Base-by-base conservation (phyloP, 257 asterid genomes). In the Ballota nigra region DNA sequence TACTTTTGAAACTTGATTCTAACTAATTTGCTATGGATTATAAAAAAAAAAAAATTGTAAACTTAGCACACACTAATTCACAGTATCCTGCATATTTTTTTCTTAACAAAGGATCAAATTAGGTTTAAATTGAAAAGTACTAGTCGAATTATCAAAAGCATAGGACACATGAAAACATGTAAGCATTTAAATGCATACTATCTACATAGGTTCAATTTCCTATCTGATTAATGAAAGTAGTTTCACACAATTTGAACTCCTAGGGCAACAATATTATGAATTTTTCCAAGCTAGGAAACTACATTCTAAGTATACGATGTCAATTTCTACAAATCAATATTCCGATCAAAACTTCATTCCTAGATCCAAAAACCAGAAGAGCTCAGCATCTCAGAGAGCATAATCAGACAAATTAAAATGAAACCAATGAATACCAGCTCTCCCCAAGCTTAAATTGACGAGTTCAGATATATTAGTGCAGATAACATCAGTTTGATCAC, bases 401-500 rank as follows among this genome's bases (percentile, higher is more conserved):
- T 0, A 49, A 43, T 15, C 29, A 70, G 66, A 33, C 20, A 62
- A 47, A 5, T 45, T 22, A 64, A 63, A 28, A 5, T 3, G 2
- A 29, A 51, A 9, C 29, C 63, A 49, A 11, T 5, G 3, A 56
- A 68, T 53, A 40, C 51, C 49, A 73, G 40, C 61, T 41, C 55
- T 15, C 34, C 24, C 67, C 40, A 29, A 61, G 38, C 36, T 58
- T 40, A 67, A 70, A 71, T 55, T 13, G 61, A 68, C 47, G 24
- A 68, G 29, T 64, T 47, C 4, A 6, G 2, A 52, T 20, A n/a
- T 19, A 58, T n/a, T 19, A 24, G 47, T 28, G 56, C 47, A 45
- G 52, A 43, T 20, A 33, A 23, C 69, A 81, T 22, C 8, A 49
- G 8, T 40, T 36, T 69, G 83, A 79, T 75, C 78, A 28, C 12